These are phyloP conservation scores for Ophiostoma ips DNA, from an alignment of 2,329 filamentous ascomycete species.

Conservation along the genomic window DNA sequence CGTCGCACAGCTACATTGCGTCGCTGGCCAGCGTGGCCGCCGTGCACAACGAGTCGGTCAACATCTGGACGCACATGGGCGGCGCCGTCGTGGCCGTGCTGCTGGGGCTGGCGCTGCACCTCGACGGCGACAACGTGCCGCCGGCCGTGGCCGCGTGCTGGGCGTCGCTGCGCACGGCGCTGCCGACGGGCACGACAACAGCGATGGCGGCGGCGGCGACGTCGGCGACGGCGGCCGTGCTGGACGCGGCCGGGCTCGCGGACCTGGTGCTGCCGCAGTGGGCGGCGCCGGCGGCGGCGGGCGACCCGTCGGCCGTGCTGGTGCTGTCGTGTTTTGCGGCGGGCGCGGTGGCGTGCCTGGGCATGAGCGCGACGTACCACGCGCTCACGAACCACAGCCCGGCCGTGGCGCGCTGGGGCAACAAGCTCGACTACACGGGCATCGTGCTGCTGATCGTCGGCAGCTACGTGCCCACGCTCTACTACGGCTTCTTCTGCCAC, in stretches of 20 bases:
- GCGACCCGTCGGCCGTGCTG: constrained; percentile 40
- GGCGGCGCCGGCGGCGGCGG: neutral
- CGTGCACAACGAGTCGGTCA: constrained; percentile 49
- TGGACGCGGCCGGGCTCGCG: neutral
- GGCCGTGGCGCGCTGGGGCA: constrained; percentile 65
- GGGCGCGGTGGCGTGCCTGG: constrained; percentile 58
- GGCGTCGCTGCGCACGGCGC: neutral
- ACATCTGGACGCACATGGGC: constrained; percentile 50
- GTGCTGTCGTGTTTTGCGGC: constrained; percentile 69
- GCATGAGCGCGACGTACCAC: constrained; percentile 78
- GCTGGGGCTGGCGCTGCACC: constrained; percentile 38
- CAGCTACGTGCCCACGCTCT: constrained; percentile 76
- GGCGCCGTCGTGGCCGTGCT: constrained; percentile 48
- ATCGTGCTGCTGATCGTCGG: constrained; percentile 88
- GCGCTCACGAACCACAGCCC: constrained; percentile 74
- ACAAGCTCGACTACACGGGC: constrained; percentile 87
- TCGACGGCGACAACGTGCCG: no score
- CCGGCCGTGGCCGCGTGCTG: neutral
- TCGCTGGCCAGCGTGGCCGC: constrained; percentile 35
- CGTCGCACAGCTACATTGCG: constrained; percentile 31
- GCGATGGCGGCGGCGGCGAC: neutral
- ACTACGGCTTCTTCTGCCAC: constrained; percentile 70
- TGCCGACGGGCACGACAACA: constrained; percentile 1
- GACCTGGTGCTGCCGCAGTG: neutral
- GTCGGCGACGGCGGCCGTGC: neutral